Percentiles rank a stretch among this genome's conserved stretches.
phyloP scores from a whole-genome alignment of 176 grass and related monocot species.

The Cenchrus americanus region DNA sequence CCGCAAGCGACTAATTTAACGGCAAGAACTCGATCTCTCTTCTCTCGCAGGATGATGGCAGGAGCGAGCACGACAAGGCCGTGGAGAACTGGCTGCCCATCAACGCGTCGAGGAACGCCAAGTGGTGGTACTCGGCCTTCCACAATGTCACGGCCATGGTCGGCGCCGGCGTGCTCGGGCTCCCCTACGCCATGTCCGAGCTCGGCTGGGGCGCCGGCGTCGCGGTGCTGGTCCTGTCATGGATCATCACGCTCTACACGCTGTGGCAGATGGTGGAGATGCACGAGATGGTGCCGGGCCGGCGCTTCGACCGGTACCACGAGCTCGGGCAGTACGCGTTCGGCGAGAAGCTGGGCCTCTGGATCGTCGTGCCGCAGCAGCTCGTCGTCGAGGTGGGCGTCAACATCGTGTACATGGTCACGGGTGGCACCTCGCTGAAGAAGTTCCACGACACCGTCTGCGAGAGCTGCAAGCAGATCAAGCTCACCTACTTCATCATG shows the following conservation, averaged over 20 bases:
- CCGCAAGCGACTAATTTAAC: no score
- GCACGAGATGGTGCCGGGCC: conserved; percentile 86
- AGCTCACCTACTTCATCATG: conserved; percentile 52
- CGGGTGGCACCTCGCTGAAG: conserved; percentile 78
- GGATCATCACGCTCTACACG: conserved; percentile 72
- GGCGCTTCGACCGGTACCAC: conserved; percentile 88
- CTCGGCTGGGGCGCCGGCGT: conserved; percentile 54
- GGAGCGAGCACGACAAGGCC: not conserved
- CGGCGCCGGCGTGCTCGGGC: conserved; percentile 80
- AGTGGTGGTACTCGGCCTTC: conserved; percentile 94
- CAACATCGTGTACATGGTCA: conserved; percentile 97
- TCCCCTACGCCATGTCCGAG: conserved; percentile 81
- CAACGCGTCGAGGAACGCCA: not conserved
- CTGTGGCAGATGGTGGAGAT: conserved; percentile 91
- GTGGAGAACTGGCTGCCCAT: not conserved
- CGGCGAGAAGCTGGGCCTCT: conserved; percentile 72
- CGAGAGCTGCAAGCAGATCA: conserved; percentile 59
- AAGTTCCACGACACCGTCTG: conserved; percentile 87
- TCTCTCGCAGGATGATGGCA: no score
- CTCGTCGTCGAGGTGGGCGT: conserved; percentile 78
- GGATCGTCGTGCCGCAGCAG: conserved; percentile 92
- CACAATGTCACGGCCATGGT: conserved; percentile 99
- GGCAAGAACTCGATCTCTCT: no score
- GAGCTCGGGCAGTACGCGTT: conserved; percentile 94
- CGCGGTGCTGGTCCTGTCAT: conserved; percentile 56